phyloP scores from a whole-genome alignment of 768 basidiomycete genomes.

The Suillus subluteus region DNA sequence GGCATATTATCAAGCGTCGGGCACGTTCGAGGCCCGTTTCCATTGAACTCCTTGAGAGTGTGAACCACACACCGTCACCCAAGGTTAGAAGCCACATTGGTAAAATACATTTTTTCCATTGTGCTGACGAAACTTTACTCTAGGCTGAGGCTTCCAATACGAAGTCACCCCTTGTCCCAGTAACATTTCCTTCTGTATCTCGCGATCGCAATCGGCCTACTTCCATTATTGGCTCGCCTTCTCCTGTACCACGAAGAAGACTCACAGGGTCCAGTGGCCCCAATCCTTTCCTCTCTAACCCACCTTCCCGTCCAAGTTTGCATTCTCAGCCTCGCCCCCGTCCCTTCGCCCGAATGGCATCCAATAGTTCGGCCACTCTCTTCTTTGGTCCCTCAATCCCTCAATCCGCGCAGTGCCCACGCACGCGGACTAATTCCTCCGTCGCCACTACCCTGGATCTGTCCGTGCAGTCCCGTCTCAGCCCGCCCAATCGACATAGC shows the following conservation, averaged over 20 bases:
- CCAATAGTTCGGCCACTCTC: slow-evolving; percentile 56
- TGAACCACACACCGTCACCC: slow-evolving; percentile 48
- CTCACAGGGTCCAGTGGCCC: slow-evolving; percentile 43
- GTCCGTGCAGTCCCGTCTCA: slow-evolving; percentile 28
- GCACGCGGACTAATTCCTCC: slow-evolving; percentile 25
- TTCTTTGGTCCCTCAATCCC: slow-evolving; percentile 62
- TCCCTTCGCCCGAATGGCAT: slow-evolving; percentile 55
- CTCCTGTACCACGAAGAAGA: slow-evolving; percentile 59
- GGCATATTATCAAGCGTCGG: slow-evolving; percentile 74
- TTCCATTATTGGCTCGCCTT: slow-evolving; percentile 52
- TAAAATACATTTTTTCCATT: neutral
- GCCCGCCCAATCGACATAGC: slow-evolving; percentile 59
- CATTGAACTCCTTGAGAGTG: slow-evolving; percentile 60
- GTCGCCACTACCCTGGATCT: slow-evolving; percentile 13
- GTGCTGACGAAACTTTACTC: neutral
- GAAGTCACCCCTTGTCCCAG: slow-evolving; percentile 23
- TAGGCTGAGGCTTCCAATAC: slow-evolving; percentile 1
- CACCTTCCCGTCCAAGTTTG: neutral
- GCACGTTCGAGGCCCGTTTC: slow-evolving; percentile 77
- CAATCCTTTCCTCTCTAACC: slow-evolving; percentile 29
- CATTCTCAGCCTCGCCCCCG: slow-evolving; percentile 33
- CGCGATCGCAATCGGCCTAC: slow-evolving; percentile 45
- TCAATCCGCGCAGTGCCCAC: slow-evolving; percentile 27
- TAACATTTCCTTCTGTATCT: slow-evolving; percentile 43
- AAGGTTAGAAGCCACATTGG: slow-evolving; percentile 18